phyloP scores from a whole-genome alignment of 2,329 filamentous ascomycete genomes.

The Phaeosphaeria sp. region DNA sequence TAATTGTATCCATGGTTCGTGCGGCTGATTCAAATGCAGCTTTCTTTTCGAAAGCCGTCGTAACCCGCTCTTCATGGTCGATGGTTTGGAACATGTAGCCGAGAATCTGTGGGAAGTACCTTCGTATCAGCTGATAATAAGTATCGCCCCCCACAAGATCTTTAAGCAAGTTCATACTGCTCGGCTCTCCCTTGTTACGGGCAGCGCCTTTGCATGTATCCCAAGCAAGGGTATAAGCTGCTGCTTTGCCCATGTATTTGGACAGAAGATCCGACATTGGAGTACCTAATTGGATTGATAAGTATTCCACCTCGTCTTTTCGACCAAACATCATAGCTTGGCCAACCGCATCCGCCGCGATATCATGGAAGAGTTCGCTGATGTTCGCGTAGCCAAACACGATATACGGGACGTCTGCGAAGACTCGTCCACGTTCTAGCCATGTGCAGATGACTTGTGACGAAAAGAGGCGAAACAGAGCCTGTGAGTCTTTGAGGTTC shows the following conservation, averaged over 20 bases:
- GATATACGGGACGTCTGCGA: constrained; percentile 73
- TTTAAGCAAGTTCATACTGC: constrained; percentile 71
- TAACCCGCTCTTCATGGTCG: constrained; percentile 40
- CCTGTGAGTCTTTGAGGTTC: constrained; percentile 68
- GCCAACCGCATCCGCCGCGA: constrained; percentile 78
- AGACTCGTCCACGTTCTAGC: constrained; percentile 69
- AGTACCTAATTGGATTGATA: constrained; percentile 59
- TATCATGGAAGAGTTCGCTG: constrained; percentile 70
- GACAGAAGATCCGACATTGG: constrained; percentile 52
- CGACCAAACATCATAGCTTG: constrained; percentile 84
- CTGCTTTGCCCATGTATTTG: constrained; percentile 75
- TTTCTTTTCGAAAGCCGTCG: constrained; percentile 63
- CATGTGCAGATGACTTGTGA: constrained; percentile 91
- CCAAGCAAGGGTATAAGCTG: constrained; percentile 84
- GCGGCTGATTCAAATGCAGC: constrained; percentile 65
- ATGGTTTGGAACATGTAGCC: constrained; percentile 78
- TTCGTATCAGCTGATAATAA: constrained; percentile 69
- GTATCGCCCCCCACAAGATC: constrained; percentile 71
- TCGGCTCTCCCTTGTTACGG: constrained; percentile 53
- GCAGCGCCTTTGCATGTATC: constrained; percentile 63
- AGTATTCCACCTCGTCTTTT: constrained; percentile 65
- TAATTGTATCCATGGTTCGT: constrained; percentile 73
- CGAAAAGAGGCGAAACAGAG: constrained; percentile 83
- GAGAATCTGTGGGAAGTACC: constrained; percentile 78
- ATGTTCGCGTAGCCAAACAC: constrained; percentile 82